Base-by-base conservation (phyloP, 768 basidiomycete species). In the Leucocoprinus sp. region DNA sequence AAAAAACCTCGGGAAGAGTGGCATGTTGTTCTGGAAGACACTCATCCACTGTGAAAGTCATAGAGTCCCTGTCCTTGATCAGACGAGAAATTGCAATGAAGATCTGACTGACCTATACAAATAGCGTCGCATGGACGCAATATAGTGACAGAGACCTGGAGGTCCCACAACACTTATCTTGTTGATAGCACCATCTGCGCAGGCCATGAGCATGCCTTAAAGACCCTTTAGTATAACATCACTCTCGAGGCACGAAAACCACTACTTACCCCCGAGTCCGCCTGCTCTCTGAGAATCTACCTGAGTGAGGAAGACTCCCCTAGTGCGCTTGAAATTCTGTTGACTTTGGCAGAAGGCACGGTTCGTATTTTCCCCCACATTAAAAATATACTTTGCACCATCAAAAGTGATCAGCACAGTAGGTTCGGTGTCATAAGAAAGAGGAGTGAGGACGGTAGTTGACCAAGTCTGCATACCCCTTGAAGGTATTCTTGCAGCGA, bases 321-420 rank as follows among this genome's bases (percentile, higher is more conserved):
- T 72, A 4, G 84, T 69, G 53, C 77, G 84, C 57, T 72, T 78
- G 73, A 87, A 76, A 39, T 76, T 77, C 36, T 73, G 65, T 51
- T 66, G 68, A 48, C 78, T 78, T 64, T 92, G 84, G 12, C 82
- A 62, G 57, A 84, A 85, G 0, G 84, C 66, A 27, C 93, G 69
- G 34, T 79, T 81, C 1, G 84, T 80, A 48, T 84, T 84, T 62
- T 96, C 92, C 6, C 88, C 83, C 15, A 72, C 79, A 62, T 93
- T 93, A 72, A 97, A 91, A 29, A 93, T 71, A 54, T 93, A 97
- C 54, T 89, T 85, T 9, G 76, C 82, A 43, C 73, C 69, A 52
- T 87, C 83, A 59, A 92, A 93, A 1, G 74, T 70, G 52, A 95
- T 63, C 49, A 85, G 64, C 19, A 96, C 64, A 7, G 83, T 75